Evolutionary conservation across 2,329 filamentous ascomycete species (phyloP).

Genomic region (Karstenula rhodostoma): DNA sequence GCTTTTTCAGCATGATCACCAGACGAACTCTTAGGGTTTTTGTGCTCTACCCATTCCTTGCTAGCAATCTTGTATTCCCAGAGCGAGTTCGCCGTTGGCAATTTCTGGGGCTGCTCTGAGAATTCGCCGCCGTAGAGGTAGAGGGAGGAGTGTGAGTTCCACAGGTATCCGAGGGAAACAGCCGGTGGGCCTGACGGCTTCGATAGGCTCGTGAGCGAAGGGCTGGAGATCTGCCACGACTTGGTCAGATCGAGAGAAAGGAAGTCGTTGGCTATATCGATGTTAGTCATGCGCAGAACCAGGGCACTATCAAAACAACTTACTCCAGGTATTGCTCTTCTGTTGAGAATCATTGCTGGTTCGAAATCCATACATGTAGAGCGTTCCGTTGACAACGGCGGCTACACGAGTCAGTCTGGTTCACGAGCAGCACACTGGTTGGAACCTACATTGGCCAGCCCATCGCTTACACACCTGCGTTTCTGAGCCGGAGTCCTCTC

Average conservation of each 20-base stretch:
- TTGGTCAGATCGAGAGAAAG: constrained; percentile 74
- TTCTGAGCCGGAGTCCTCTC: constrained; percentile 36
- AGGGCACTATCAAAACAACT: constrained; percentile 28
- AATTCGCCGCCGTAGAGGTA: constrained; percentile 80
- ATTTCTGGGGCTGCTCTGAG: constrained; percentile 66
- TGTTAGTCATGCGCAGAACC: constrained; percentile 15
- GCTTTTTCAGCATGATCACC: constrained; percentile 69
- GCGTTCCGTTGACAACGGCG: constrained; percentile 75
- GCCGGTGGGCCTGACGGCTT: constrained; percentile 74
- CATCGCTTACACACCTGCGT: constrained; percentile 49
- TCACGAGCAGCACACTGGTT: neutral
- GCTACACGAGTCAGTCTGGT: constrained; percentile 48
- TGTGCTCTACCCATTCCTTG: constrained; percentile 69
- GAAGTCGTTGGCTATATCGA: constrained; percentile 66
- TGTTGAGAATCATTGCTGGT: constrained; percentile 67
- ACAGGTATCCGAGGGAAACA: constrained; percentile 77
- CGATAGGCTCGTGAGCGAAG: constrained; percentile 68
- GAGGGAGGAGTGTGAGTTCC: constrained; percentile 74
- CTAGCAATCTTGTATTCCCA: constrained; percentile 74
- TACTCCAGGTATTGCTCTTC: constrained; percentile 73
- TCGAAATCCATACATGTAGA: constrained; percentile 80
- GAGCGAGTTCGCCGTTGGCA: constrained; percentile 67
- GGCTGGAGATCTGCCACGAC: constrained; percentile 73
- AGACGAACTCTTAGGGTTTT: constrained; percentile 66
- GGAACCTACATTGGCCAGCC: constrained; percentile 42